Evolutionary conservation across 2,329 filamentous ascomycete genomes (phyloP).

Genomic region (Penicillium glabrum): DNA sequence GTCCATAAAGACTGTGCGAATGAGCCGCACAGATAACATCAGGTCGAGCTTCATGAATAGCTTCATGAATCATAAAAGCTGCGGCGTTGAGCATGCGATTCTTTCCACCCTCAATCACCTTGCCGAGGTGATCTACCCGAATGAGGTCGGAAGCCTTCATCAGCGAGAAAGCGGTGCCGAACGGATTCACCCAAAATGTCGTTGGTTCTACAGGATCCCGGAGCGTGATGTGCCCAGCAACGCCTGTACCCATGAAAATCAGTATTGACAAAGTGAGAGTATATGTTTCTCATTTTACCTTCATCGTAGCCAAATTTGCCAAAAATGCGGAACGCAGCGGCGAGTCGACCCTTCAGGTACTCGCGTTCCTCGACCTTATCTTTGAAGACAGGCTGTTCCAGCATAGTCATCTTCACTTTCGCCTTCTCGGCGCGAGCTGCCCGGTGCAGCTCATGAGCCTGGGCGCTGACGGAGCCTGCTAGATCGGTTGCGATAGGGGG

Average conservation of each 20-base stretch:
- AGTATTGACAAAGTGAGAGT: background rate
- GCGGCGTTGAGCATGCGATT: conserved; percentile 49
- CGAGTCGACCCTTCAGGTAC: conserved; percentile 56
- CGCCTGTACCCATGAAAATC: conserved; percentile 38
- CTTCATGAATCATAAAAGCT: conserved; percentile 54
- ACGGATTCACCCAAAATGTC: conserved; percentile 68
- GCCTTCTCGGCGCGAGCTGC: conserved; percentile 24
- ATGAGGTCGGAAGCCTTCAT: conserved; percentile 68
- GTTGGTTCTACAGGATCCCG: conserved; percentile 60
- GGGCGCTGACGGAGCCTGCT: conserved; percentile 10
- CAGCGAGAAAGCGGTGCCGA: conserved; percentile 61
- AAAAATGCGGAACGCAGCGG: conserved; percentile 59
- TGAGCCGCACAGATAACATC: conserved; percentile 58
- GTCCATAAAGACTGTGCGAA: conserved; percentile 55
- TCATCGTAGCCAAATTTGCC: conserved; percentile 59
- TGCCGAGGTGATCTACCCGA: conserved; percentile 60
- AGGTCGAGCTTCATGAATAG: conserved; percentile 56
- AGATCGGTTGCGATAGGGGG: background rate
- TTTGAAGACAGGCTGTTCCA: conserved; percentile 38
- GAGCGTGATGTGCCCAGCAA: conserved; percentile 64
- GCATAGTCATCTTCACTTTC: conserved; percentile 35
- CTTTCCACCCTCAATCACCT: conserved; percentile 62
- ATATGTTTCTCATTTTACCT: conserved; percentile 15
- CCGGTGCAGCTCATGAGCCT: conserved; percentile 24
- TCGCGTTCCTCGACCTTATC: conserved; percentile 50